phyloP scores from a whole-genome alignment of 306 rosid species.

The Dryas octopetala region DNA sequence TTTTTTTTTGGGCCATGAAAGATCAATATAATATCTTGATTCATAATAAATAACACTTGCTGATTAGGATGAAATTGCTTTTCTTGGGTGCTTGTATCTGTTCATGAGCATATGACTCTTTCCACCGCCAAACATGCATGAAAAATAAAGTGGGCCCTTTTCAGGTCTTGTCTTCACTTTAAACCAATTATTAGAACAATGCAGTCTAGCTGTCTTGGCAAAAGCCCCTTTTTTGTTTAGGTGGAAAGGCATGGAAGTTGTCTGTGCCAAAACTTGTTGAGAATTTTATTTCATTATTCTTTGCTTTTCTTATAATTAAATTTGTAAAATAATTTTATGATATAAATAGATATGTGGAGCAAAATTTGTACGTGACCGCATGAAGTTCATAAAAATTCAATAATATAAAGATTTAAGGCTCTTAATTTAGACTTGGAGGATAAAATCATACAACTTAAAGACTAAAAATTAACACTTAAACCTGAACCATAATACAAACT shows the following conservation, averaged over 20 bases:
- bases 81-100: conserved; percentile 17
- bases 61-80: conserved; percentile 1
- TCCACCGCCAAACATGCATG: conserved; percentile 26
- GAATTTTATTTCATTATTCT: not conserved
- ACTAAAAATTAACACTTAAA: too few relatives aligned
- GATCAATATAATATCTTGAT: too few relatives aligned
- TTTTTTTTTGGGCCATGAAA: too few relatives aligned
- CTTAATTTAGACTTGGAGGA: too few relatives aligned
- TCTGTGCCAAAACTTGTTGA: not conserved
- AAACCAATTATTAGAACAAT: conserved; percentile 13
- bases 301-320: not conserved
- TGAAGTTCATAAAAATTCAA: too few relatives aligned
- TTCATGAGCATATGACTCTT: conserved; percentile 11
- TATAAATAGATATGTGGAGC: too few relatives aligned
- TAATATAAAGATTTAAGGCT: too few relatives aligned
- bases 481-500: too few relatives aligned
- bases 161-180: conserved; percentile 8
- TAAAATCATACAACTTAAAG: too few relatives aligned
- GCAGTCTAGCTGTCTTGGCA: conserved; percentile 17
- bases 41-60: not conserved
- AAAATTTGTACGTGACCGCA: too few relatives aligned
- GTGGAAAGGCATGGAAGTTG: not conserved
- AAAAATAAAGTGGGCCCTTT: conserved; percentile 26
- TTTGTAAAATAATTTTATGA: too few relatives aligned
- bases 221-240: not conserved